Evolutionary conservation across 441 rosid species (phyloP), one percentile per base, ranked within the genome.

Genomic region (Croton setiger): DNA sequence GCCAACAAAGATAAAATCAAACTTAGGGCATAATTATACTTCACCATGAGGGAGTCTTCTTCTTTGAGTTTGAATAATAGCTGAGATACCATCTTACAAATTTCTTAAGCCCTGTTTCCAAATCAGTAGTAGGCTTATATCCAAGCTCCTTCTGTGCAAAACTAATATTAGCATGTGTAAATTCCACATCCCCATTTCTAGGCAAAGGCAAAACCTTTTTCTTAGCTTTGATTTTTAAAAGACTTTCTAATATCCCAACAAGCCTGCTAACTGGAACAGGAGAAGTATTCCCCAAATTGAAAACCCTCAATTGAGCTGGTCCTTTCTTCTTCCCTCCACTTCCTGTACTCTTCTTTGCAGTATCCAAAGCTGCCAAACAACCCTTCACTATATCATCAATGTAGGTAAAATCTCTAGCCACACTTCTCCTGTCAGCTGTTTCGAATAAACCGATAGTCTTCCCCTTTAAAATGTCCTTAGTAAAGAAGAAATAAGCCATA

Each of bases 401-500:
- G 64, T 87, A 88, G 55, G 94, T 88, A 61, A 91, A 91, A 70
- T 91, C 97, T 60, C 97, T 82, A 37, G 90, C 88, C 20, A 91
- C 92, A 66, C 88, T 82, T 74, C 85, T 85, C 67, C 78, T 81
- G 66, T 87, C 85, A 48, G 84, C 82, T 1, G 90, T 80, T 58
- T 87, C 85, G 67, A 74, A 90, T 10, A 88, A 64, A 5, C 78
- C 79, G 18, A 91, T 87, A 21, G 79, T 78, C 66, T 85, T 88
- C 48, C 92, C 87, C 79, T 75, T 83, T 36, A 90, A 73, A 1
- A 88, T 90, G 58, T 84, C 84, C 76, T 75, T 86, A 52, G 97
- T 85, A 72, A 90, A 90, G 58, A 83, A 85, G 88, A 82, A 90
- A 73, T 86, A 90, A 0, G 97, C 94, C 97, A 91, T 88, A 59